Evolutionary conservation across 2,329 filamentous ascomycete genomes (phyloP).

Genomic region (Hirsutella thompsonii): DNA sequence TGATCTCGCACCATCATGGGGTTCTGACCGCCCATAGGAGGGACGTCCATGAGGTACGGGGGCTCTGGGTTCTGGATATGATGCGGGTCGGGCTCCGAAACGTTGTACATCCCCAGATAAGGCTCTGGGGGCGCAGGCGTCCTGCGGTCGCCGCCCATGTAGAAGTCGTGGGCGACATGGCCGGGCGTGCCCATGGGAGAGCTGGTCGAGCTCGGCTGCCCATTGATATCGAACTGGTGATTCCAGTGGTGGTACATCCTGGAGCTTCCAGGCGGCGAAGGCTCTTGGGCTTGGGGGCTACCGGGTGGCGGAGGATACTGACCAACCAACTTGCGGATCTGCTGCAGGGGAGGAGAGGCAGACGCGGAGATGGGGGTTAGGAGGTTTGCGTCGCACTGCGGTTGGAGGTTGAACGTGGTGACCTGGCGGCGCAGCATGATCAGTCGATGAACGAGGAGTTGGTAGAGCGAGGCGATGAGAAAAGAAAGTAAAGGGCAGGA

Average conservation of each 20-base stretch:
- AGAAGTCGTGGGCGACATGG: constrained; percentile 20
- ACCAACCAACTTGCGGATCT: constrained; percentile 27
- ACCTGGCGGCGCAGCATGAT: constrained; percentile 8
- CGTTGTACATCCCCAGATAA: constrained; percentile 22
- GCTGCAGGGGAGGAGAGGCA: constrained; percentile 33
- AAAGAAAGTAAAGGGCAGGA: background rate
- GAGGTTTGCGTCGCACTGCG: constrained; percentile 29
- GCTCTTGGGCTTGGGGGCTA: constrained; percentile 26
- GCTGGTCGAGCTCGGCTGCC: constrained; percentile 26
- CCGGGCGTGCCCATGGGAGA: constrained; percentile 32
- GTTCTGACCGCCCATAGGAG: constrained; percentile 13
- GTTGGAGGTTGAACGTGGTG: constrained; percentile 18
- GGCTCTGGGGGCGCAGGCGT: constrained; percentile 23
- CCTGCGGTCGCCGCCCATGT: constrained; percentile 24
- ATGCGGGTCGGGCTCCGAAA: constrained; percentile 17
- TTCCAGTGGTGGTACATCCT: constrained; percentile 30
- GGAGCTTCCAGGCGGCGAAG: constrained; percentile 33
- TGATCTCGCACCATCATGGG: constrained; percentile 12
- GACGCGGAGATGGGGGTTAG: constrained; percentile 38
- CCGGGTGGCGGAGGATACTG: constrained; percentile 25
- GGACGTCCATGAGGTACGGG: constrained; percentile 16
- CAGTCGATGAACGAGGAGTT: background rate
- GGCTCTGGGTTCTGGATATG: constrained; percentile 9
- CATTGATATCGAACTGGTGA: constrained; percentile 26
- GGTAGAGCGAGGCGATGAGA: background rate